Evolutionary conservation across 768 basidiomycete genomes (phyloP).

Genomic region (Tricholoma terreum): DNA sequence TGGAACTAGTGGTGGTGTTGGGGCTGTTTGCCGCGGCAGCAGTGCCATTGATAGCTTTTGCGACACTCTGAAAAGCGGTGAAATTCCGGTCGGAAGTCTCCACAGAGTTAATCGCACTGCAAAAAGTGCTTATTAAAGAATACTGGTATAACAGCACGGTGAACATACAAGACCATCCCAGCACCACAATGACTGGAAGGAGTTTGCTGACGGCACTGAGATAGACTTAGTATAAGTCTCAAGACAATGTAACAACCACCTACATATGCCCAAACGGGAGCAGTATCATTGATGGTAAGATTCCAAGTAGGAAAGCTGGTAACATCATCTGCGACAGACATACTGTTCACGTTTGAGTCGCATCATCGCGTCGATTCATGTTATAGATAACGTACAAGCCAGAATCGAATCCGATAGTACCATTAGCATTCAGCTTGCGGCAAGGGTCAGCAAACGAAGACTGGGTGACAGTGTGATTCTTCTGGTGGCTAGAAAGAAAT

Average conservation of each 20-base stretch:
- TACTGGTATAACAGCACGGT: not conserved
- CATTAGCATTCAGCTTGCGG: slow-evolving; percentile 38
- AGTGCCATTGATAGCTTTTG: slow-evolving; percentile 53
- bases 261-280: slow-evolving; percentile 57
- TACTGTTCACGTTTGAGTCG: slow-evolving; percentile 17
- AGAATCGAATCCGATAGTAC: slow-evolving; percentile 49
- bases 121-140: not conserved
- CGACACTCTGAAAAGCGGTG: slow-evolving; percentile 54
- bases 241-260: slow-evolving; percentile 13
- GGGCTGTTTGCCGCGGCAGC: slow-evolving; percentile 32
- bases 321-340: slow-evolving; percentile 38
- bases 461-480: slow-evolving; percentile 69
- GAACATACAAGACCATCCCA: slow-evolving; percentile 52
- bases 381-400: slow-evolving; percentile 43
- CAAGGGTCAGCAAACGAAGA: slow-evolving; percentile 62
- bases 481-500: slow-evolving; percentile 42
- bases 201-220: slow-evolving; percentile 39
- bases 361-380: not conserved
- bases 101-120: slow-evolving; percentile 55
- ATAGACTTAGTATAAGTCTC: slow-evolving; percentile 4
- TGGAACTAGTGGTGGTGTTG: slow-evolving; percentile 13
- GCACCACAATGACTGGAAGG: slow-evolving; percentile 46
- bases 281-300: slow-evolving; percentile 55
- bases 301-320: slow-evolving; percentile 54
- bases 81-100: slow-evolving; percentile 49